Conservation (phyloP, 2,329 filamentous ascomycete genomes). For the Pleoardoris graminearum region DNA sequence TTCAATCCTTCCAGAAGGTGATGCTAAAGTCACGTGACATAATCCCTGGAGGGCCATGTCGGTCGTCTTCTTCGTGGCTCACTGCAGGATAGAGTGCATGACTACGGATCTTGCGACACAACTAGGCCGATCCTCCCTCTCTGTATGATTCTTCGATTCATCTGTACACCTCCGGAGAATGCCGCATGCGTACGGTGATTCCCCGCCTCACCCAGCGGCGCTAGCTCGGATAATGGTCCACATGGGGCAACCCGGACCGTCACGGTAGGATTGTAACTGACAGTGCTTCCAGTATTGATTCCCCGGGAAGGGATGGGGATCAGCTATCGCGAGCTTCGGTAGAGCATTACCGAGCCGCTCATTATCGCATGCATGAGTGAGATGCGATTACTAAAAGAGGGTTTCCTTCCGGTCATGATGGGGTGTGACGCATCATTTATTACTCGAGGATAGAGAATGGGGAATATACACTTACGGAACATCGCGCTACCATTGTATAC, state of each 20-base stretch:
- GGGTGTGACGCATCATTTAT: background rate
- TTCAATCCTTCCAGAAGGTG: no score
- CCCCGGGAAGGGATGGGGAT: background rate
- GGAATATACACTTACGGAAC: background rate
- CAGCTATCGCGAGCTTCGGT: constrained; percentile 5
- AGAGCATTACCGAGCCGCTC: background rate
- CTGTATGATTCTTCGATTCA: no score
- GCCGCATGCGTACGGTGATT: no score
- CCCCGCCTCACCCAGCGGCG: background rate
- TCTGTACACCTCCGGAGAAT: no score
- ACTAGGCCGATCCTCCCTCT: no score
- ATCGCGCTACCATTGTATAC: background rate
- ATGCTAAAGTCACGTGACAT: no score
- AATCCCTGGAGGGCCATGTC: no score
- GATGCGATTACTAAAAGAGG: background rate
- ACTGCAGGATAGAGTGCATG: no score
- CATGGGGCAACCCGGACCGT: constrained; percentile 1
- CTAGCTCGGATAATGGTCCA: background rate
- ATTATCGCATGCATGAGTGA: background rate
- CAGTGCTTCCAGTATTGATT: background rate
- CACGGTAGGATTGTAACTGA: constrained; percentile 3
- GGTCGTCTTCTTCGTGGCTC: no score
- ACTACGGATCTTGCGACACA: no score
- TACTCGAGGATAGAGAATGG: background rate
- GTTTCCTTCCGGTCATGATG: background rate